phyloP scores from a whole-genome alignment of 805 yeast species.

The Wickerhamiella brachini region DNA sequence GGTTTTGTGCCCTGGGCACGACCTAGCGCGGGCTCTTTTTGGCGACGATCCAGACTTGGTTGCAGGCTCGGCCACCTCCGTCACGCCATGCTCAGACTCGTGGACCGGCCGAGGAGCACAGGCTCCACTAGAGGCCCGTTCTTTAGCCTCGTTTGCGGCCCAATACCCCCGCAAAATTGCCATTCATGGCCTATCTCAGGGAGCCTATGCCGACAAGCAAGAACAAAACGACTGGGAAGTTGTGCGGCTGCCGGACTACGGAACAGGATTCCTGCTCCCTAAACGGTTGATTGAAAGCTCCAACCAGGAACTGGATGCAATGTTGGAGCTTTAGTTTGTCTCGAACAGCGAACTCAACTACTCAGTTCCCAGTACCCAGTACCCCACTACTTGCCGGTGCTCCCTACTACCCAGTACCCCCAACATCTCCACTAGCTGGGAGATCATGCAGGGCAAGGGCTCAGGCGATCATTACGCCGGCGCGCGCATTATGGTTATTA shows the following conservation, averaged over 20 bases:
- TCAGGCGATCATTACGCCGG: no score
- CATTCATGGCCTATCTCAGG: conserved; percentile 2
- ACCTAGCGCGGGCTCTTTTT: conserved; percentile 71
- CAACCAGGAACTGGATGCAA: not conserved
- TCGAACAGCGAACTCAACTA: no score
- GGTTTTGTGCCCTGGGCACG: conserved; percentile 65
- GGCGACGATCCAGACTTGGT: conserved; percentile 20
- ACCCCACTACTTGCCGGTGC: no score
- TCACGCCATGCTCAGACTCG: conserved; percentile 64
- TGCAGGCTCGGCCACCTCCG: conserved; percentile 27
- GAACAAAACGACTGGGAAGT: not conserved
- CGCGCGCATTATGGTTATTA: no score
- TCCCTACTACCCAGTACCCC: no score
- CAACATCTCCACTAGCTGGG: no score
- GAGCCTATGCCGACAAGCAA: not conserved
- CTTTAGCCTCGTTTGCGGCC: conserved; percentile 3
- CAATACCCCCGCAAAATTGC: not conserved
- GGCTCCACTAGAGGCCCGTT: conserved; percentile 44
- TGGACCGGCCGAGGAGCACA: conserved; percentile 65
- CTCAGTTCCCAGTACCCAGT: no score
- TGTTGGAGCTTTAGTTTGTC: not conserved
- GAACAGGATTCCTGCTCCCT: conserved; percentile 2
- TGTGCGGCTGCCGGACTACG: conserved; percentile 5
- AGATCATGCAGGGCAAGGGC: no score
- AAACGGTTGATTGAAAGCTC: not conserved